Evolutionary conservation across 176 grass and related monocot genomes (phyloP).

Genomic region (Elaeis guineensis): DNA sequence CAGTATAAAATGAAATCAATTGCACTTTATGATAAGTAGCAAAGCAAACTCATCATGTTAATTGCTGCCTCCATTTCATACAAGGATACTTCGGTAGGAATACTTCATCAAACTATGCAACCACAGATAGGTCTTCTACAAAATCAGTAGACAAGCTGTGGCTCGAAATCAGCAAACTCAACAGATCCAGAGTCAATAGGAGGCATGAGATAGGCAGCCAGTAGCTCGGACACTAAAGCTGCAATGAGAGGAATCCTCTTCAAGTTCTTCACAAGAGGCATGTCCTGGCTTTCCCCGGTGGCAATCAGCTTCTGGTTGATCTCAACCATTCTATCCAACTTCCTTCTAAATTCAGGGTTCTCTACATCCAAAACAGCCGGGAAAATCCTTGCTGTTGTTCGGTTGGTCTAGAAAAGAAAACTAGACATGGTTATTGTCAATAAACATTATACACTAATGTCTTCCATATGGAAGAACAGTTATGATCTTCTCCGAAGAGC

Average conservation of each 20-base stretch:
- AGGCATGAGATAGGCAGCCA: conserved; percentile 90
- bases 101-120: too few relatives aligned
- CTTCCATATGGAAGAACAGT: too few relatives aligned
- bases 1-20: too few relatives aligned
- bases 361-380: conserved; percentile 83
- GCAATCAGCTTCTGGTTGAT: conserved; percentile 63
- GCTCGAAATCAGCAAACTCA: conserved; percentile 88
- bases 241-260: conserved; percentile 82
- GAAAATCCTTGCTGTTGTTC: conserved; percentile 89
- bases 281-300: conserved; percentile 30
- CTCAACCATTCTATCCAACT: conserved; percentile 77
- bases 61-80: too few relatives aligned
- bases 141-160: conserved; percentile 77
- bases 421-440: too few relatives aligned
- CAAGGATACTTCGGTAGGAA: too few relatives aligned
- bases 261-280: conserved; percentile 72
- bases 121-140: background rate
- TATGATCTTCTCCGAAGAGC: too few relatives aligned
- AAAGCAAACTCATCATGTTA: too few relatives aligned
- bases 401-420: conserved; percentile 66
- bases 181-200: conserved; percentile 83
- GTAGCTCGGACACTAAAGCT: conserved; percentile 55
- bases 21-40: too few relatives aligned
- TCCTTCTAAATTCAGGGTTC: conserved; percentile 97
- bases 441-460: too few relatives aligned